Base-by-base conservation (phyloP, 2,329 filamentous ascomycete species). In the Zasmidium citrigriseum region DNA sequence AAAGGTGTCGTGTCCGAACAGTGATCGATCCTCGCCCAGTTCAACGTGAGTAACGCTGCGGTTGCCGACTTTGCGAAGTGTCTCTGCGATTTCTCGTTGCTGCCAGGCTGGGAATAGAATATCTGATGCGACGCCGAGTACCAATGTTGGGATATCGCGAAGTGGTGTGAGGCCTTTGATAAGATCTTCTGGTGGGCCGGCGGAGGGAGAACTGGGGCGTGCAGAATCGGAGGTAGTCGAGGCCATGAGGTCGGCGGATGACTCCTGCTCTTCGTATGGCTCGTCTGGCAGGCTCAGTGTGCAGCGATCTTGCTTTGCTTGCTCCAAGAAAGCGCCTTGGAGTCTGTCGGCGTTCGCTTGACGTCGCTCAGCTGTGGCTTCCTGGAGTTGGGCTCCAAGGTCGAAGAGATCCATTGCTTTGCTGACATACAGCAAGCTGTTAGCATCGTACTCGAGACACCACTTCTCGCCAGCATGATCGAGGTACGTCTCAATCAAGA, bases 371-470 rank as follows among this genome's bases (percentile, higher is more conserved):
- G 79, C 79, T 1, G 89, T 86, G 20, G 83, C 85, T 2, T 78
- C 75, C 71, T 93, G 90, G 70, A 89, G 87, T 44, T 85, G 82
- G 49, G 80, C 79, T 22, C 95, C 92, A 0, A 99, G 83, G 69
- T 99, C 95, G 73, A 99, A 99, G 12, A 99, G 81, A 72, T 99
- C 95, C 95, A 99, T 99, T 4, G 95, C 95, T 77, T 99, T 99
- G 74, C 91, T 96, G 57, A 99, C 91, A 74, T 99, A 99, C 2
- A 99, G 81, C 41, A 98, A 78, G 70, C 92, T 96, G 76, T 99
- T 99, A 23, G 95, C 87, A 70, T 99, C 95, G 73, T 98, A 98
- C 63, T 95, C 93, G 23, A 99, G 82, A 72, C 92, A 97, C 80
- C 96, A 99, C 76, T 99, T 99, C 79, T 99, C 95, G 20, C 95